These are phyloP conservation scores for Glycine soja DNA, from an alignment of 306 rosid species.

Conservation along the genomic window DNA sequence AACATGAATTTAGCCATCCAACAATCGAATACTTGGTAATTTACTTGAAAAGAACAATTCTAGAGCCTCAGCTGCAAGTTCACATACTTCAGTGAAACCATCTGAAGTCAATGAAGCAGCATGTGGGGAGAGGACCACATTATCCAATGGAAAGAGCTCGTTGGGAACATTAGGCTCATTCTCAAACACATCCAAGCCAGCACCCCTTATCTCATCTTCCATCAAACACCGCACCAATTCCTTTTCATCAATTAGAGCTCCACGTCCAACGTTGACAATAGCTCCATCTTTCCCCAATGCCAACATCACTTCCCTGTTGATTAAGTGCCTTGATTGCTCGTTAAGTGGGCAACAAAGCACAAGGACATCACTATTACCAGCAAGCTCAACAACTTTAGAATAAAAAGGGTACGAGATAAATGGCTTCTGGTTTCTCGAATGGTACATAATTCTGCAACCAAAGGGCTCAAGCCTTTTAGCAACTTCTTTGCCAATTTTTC, in stretches of 20 bases:
- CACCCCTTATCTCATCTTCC: slow-evolving; percentile 55
- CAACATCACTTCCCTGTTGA: slow-evolving; percentile 46
- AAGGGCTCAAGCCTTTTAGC: slow-evolving; percentile 56
- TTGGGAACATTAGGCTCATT: slow-evolving; percentile 60
- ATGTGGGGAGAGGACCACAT: slow-evolving; percentile 65
- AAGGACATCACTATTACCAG: slow-evolving; percentile 47
- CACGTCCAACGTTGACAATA: slow-evolving; percentile 57
- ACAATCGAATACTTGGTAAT: slow-evolving; percentile 34
- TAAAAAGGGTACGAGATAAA: slow-evolving; percentile 50
- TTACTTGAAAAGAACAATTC: slow-evolving; percentile 58
- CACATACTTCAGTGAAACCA: neutral
- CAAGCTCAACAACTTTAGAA: slow-evolving; percentile 48
- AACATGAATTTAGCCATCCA: slow-evolving; percentile 22
- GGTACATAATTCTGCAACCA: slow-evolving; percentile 52
- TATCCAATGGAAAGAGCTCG: slow-evolving; percentile 50
- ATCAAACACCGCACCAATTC: slow-evolving; percentile 57
- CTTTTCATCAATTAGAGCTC: slow-evolving; percentile 56
- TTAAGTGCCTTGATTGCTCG: slow-evolving; percentile 53
- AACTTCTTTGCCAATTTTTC: slow-evolving; percentile 61
- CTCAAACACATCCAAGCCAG: slow-evolving; percentile 71
- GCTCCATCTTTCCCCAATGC: slow-evolving; percentile 60
- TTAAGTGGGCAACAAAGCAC: slow-evolving; percentile 53
- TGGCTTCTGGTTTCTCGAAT: slow-evolving; percentile 47
- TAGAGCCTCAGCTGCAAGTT: slow-evolving; percentile 36
- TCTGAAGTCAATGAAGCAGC: slow-evolving; percentile 42